phyloP scores from a whole-genome alignment of 2,329 filamentous ascomycete genomes.

The Cercospora beticola region DNA sequence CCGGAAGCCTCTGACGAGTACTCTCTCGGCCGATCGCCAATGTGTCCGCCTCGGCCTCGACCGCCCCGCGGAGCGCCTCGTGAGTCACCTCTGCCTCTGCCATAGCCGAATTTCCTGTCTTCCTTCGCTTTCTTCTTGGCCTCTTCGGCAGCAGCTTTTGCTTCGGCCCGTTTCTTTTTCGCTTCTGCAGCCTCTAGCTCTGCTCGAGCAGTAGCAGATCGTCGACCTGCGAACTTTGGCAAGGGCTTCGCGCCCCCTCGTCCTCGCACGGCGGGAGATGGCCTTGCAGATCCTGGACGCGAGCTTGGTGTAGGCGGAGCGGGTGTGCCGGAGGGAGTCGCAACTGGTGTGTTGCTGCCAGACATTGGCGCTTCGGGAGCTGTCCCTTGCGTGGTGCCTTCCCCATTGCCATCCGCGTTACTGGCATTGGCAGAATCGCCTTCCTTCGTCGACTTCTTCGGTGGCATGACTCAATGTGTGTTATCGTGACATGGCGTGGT shows the following conservation, averaged over 20 bases:
- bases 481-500: background rate
- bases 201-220: slow-evolving; percentile 47
- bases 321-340: slow-evolving; percentile 14
- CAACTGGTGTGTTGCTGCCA: slow-evolving; percentile 10
- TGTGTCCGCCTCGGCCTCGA: slow-evolving; percentile 46
- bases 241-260: slow-evolving; percentile 29
- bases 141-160: slow-evolving; percentile 37
- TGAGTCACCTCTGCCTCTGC: slow-evolving; percentile 33
- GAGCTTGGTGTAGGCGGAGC: slow-evolving; percentile 17
- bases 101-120: slow-evolving; percentile 31
- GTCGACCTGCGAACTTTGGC: slow-evolving; percentile 46
- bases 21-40: slow-evolving; percentile 36
- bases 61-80: slow-evolving; percentile 25
- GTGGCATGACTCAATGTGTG: background rate
- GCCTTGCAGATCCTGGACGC: slow-evolving; percentile 15
- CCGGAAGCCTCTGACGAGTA: slow-evolving; percentile 39
- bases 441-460: background rate
- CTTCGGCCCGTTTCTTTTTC: slow-evolving; percentile 42
- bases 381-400: background rate
- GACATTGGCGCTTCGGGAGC: slow-evolving; percentile 6
- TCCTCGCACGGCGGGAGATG: slow-evolving; percentile 18
- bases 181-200: slow-evolving; percentile 43
- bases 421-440: background rate
- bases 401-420: background rate
- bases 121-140: slow-evolving; percentile 30